phyloP scores from a whole-genome alignment of 441 rosid species.

The Euphorbia neoarborescens region DNA sequence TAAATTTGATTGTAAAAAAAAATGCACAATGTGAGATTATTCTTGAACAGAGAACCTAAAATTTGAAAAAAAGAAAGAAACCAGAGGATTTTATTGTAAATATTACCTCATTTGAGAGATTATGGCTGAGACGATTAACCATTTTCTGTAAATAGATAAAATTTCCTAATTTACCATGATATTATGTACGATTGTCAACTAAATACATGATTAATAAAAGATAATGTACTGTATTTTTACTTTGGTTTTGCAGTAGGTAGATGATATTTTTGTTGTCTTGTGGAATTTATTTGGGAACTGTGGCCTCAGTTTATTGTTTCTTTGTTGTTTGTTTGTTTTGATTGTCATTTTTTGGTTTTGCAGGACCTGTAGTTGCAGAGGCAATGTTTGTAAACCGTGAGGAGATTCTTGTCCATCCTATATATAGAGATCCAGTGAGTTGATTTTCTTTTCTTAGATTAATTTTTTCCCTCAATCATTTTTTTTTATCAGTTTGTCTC shows the following conservation, averaged over 20 bases:
- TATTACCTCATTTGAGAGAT: background rate
- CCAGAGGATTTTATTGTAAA: background rate
- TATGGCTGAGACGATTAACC: background rate
- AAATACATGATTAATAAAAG: background rate
- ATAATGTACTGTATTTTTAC: background rate
- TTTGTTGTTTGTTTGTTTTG: background rate
- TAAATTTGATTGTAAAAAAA: background rate
- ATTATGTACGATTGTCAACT: background rate
- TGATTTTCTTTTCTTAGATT: background rate
- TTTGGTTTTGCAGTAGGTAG: background rate
- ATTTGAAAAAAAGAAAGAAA: background rate
- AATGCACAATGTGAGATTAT: background rate
- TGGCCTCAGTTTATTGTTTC: background rate
- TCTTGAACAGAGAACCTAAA: background rate
- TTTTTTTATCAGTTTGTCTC: background rate
- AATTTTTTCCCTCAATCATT: background rate
- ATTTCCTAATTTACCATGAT: background rate
- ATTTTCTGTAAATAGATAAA: background rate
- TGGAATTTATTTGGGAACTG: background rate
- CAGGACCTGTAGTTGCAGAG: slow-evolving; percentile 97
- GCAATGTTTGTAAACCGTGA: slow-evolving; percentile 92
- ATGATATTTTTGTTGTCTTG: background rate
- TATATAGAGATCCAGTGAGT: slow-evolving; percentile 93
- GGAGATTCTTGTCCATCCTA: slow-evolving; percentile 74
- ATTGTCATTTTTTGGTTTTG: slow-evolving; percentile 7